Conservation (phyloP, 768 basidiomycete genomes). For the Leccinum arenicola region DNA sequence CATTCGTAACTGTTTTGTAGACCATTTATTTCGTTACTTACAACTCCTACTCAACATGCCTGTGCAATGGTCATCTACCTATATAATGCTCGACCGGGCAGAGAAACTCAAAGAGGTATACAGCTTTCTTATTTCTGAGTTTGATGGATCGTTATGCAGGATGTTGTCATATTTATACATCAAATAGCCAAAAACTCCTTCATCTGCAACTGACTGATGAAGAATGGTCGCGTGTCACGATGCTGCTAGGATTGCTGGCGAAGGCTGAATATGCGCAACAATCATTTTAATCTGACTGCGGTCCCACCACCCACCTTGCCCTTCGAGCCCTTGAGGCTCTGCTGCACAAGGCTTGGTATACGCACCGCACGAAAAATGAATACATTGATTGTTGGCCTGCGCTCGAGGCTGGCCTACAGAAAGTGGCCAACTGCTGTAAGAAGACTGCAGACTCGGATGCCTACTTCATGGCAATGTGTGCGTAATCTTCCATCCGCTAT, state of each 20-base stretch:
- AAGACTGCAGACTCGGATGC: neutral
- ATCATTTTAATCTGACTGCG: neutral
- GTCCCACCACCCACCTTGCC: neutral
- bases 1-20: too few relatives aligned
- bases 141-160: too few relatives aligned
- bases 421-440: neutral
- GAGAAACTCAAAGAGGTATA: neutral
- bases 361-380: neutral
- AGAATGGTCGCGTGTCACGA: neutral
- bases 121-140: too few relatives aligned
- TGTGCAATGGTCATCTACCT: neutral
- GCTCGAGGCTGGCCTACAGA: neutral
- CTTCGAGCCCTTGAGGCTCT: neutral
- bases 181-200: neutral
- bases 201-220: neutral
- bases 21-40: too few relatives aligned
- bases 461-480: neutral
- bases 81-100: neutral
- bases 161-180: neutral
- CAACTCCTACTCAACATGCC: too few relatives aligned
- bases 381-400: neutral
- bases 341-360: neutral
- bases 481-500: neutral
- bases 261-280: neutral
- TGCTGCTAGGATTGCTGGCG: neutral